Evolutionary conservation across 108 stramenopile species (phyloP).

Genomic region (Discostella pseudostelligera): DNA sequence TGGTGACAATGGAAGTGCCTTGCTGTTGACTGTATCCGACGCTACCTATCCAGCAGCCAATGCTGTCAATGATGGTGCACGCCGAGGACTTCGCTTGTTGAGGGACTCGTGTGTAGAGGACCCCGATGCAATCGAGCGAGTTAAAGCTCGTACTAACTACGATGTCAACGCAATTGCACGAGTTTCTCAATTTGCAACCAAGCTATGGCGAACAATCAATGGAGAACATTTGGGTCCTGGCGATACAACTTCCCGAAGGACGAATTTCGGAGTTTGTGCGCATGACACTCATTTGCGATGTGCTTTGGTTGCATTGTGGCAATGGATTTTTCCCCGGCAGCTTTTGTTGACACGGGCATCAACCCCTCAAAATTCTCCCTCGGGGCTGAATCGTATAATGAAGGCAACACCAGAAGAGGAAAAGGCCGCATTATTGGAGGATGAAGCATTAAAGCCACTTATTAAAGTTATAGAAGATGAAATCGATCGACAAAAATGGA

Average conservation of each 20-base stretch:
- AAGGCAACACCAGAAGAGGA: slow-evolving; percentile 72
- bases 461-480: slow-evolving; percentile 51
- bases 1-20: slow-evolving; percentile 76
- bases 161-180: slow-evolving; percentile 57
- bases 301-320: slow-evolving; percentile 76
- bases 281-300: slow-evolving; percentile 70
- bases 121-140: neutral
- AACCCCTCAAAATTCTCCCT: slow-evolving; percentile 52
- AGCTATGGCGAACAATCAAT: slow-evolving; percentile 84
- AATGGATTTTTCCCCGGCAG: slow-evolving; percentile 78
- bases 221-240: slow-evolving; percentile 51
- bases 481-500: slow-evolving; percentile 77
- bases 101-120: slow-evolving; percentile 51
- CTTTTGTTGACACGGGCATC: slow-evolving; percentile 61
- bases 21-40: slow-evolving; percentile 58
- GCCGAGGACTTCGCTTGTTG: slow-evolving; percentile 68
- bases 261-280: slow-evolving; percentile 56
- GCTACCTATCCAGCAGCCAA: slow-evolving; percentile 70
- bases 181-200: slow-evolving; percentile 75
- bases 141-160: neutral
- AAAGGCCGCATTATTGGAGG: slow-evolving; percentile 60
- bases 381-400: slow-evolving; percentile 73
- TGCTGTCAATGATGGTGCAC: slow-evolving; percentile 86
- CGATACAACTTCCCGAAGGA: neutral
- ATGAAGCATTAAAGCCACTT: slow-evolving; percentile 54